These are phyloP conservation scores for Fraxinus cuspidata DNA, from an alignment of 257 asterid species.

Conservation along the genomic window DNA sequence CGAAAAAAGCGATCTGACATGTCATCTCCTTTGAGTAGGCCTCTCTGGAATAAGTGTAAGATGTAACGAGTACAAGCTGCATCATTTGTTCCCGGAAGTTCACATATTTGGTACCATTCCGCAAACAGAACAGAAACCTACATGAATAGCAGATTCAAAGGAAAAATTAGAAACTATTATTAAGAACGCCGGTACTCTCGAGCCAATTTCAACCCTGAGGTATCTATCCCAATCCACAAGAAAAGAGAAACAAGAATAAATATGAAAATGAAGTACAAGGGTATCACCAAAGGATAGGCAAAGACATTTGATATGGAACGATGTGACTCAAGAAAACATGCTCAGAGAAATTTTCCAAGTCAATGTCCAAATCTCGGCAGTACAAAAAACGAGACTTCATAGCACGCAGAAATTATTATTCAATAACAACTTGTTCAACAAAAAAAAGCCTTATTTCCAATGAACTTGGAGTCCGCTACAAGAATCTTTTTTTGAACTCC, in stretches of 20 bases:
- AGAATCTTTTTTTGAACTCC: not conserved
- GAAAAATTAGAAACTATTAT: not conserved
- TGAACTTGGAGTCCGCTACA: not conserved
- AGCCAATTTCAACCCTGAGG: not conserved
- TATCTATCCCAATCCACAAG: not conserved
- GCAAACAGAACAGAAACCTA: slow-evolving; percentile 77
- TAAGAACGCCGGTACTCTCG: not conserved
- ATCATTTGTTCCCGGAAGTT: slow-evolving; percentile 84
- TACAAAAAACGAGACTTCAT: not conserved
- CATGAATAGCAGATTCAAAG: slow-evolving; percentile 5
- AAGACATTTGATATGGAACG: not conserved
- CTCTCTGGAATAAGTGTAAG: slow-evolving; percentile 66
- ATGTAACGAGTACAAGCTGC: slow-evolving; percentile 70
- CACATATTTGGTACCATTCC: slow-evolving; percentile 89
- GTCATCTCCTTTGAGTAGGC: slow-evolving; percentile 94
- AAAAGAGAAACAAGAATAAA: not conserved
- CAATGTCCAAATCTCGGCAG: not conserved
- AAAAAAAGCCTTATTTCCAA: not conserved
- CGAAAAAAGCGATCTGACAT: slow-evolving; percentile 87
- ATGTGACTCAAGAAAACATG: no score
- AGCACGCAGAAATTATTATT: not conserved
- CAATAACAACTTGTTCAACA: not conserved
- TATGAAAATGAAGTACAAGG: not conserved
- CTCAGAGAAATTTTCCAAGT: no score
- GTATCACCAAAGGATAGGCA: not conserved